Evolutionary conservation across 768 basidiomycete genomes (phyloP).

Genomic region (Holtermannia corniformis): DNA sequence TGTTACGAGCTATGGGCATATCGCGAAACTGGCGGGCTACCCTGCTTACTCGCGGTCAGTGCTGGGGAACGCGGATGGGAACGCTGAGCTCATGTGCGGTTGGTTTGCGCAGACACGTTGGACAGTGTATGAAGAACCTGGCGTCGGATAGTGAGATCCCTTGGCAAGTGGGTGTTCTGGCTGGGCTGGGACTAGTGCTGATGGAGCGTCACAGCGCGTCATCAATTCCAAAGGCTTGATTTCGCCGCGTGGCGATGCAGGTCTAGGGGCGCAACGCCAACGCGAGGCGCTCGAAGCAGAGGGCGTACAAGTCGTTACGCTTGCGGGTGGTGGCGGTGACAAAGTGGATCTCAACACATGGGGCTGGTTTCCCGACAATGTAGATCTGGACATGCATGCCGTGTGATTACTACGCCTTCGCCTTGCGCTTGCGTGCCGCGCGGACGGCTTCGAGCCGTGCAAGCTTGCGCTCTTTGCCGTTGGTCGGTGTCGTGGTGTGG

Average conservation of each 20-base stretch:
- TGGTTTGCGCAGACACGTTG: slow-evolving; percentile 27
- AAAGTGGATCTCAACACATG: slow-evolving; percentile 47
- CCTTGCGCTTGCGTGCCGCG: slow-evolving; percentile 16
- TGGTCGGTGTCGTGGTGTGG: slow-evolving; percentile 22
- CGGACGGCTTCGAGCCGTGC: slow-evolving; percentile 17
- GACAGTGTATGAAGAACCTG: slow-evolving; percentile 34
- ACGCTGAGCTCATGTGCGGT: neutral
- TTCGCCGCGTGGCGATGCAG: slow-evolving; percentile 75
- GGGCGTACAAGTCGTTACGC: slow-evolving; percentile 63
- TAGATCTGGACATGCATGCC: slow-evolving; percentile 3
- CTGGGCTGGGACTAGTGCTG: no score
- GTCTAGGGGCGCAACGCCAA: slow-evolving; percentile 66
- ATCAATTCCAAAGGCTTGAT: slow-evolving; percentile 38
- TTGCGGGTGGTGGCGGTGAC: slow-evolving; percentile 48
- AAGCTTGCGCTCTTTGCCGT: slow-evolving; percentile 20
- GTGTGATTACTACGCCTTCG: no score
- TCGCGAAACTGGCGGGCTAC: slow-evolving; percentile 38
- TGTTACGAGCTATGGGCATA: slow-evolving; percentile 38
- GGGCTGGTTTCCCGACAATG: slow-evolving; percentile 40
- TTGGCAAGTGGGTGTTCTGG: slow-evolving; percentile 32
- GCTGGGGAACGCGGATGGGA: neutral
- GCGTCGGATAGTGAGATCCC: slow-evolving; percentile 29
- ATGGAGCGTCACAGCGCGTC: slow-evolving; percentile 23
- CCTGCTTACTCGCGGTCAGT: slow-evolving; percentile 30
- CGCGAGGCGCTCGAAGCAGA: slow-evolving; percentile 67